Evolutionary conservation across 1,284 basidiomycete genomes (phyloP).

Genomic region (Volvariella volvacea): DNA sequence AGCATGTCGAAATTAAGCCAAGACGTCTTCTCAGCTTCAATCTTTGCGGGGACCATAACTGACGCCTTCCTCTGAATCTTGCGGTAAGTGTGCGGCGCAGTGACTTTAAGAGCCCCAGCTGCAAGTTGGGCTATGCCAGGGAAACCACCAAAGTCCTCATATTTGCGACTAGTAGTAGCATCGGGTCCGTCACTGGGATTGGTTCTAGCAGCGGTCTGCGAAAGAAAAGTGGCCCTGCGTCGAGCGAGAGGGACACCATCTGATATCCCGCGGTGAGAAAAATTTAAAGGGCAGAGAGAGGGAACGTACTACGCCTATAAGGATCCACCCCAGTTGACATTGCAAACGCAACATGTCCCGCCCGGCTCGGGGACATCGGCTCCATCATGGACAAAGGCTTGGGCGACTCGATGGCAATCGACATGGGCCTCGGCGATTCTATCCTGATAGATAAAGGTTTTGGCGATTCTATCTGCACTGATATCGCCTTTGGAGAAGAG

Average conservation of each 20-base stretch:
- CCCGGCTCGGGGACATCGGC: no score
- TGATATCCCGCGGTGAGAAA: not conserved
- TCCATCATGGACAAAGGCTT: no score
- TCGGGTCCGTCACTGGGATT: constrained; percentile 10
- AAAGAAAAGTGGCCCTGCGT: not conserved
- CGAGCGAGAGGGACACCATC: constrained; percentile 1
- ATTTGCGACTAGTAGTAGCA: constrained; percentile 16
- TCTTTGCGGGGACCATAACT: constrained; percentile 21
- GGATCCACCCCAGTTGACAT: constrained; percentile 1
- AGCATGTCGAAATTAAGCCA: constrained; percentile 37
- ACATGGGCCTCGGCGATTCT: constrained; percentile 31
- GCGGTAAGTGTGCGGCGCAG: constrained; percentile 28
- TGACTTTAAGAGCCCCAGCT: constrained; percentile 20
- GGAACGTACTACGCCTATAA: no score
- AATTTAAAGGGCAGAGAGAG: no score
- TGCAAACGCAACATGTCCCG: constrained; percentile 4
- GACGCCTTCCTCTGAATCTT: constrained; percentile 33
- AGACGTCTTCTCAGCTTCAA: constrained; percentile 21
- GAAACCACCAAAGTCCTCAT: constrained; percentile 37
- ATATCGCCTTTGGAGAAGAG: constrained; percentile 31
- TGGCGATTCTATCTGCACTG: constrained; percentile 7
- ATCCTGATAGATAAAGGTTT: no score
- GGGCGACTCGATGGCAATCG: constrained; percentile 6
- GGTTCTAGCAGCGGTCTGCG: not conserved
- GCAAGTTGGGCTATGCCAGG: constrained; percentile 34